Percentiles rank a stretch among this genome's conserved stretches.
phyloP scores from a whole-genome alignment of 2,329 filamentous ascomycete genomes.

The Colletotrichum graminicola region DNA sequence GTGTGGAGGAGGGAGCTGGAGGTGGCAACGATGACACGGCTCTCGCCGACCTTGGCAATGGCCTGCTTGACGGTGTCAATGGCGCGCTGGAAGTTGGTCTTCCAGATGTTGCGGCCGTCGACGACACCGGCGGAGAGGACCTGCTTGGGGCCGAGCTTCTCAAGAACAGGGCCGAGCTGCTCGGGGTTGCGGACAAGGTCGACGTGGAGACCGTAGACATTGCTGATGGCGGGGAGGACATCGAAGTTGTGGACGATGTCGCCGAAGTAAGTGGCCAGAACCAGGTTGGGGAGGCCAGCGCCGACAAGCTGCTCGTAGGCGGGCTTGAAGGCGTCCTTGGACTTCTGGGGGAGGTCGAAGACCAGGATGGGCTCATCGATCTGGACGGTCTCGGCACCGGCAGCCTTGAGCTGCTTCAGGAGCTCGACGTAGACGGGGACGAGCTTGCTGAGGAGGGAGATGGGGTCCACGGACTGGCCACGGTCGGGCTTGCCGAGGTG shows the following conservation, averaged over 20 bases:
- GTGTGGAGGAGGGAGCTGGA: slow-evolving; percentile 99
- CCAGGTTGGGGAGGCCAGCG: slow-evolving; percentile 86
- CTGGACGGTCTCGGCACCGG: slow-evolving; percentile 96
- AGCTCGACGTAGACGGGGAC: slow-evolving; percentile 95
- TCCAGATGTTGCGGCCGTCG: slow-evolving; percentile 99
- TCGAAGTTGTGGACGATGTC: slow-evolving; percentile 99
- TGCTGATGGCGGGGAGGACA: slow-evolving; percentile 76
- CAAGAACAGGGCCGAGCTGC: slow-evolving; percentile 89
- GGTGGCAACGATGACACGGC: slow-evolving; percentile 95
- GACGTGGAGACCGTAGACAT: slow-evolving; percentile 82
- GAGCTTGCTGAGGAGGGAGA: slow-evolving; percentile 92
- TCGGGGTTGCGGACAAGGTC: slow-evolving; percentile 98
- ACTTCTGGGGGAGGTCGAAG: slow-evolving; percentile 89
- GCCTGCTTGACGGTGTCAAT: slow-evolving; percentile 92
- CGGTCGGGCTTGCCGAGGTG: slow-evolving; percentile 98
- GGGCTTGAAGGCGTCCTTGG: slow-evolving; percentile 98
- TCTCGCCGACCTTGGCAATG: slow-evolving; percentile 94
- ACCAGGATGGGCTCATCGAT: slow-evolving; percentile 98
- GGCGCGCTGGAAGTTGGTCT: slow-evolving; percentile 98
- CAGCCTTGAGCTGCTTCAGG: slow-evolving; percentile 91
- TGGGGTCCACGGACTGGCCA: slow-evolving; percentile 91
- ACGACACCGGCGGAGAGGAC: slow-evolving; percentile 95
- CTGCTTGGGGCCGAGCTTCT: slow-evolving; percentile 88
- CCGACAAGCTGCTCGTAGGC: slow-evolving; percentile 89
- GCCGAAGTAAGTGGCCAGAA: slow-evolving; percentile 98